Evolutionary conservation across 129 eudicot species (phyloP).

Genomic region (Artemisia annua): DNA sequence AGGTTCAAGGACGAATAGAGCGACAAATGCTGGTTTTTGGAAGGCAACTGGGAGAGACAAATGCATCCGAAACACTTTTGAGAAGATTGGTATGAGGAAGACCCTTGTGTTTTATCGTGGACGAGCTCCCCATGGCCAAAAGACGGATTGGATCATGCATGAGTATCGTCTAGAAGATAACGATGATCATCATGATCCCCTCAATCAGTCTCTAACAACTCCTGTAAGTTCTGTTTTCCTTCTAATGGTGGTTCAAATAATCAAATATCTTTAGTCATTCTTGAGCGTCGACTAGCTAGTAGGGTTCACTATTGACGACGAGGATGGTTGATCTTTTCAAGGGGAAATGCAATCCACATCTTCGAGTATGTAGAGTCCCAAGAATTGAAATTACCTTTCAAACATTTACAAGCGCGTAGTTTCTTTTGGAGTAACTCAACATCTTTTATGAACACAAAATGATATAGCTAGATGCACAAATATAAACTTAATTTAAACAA

Average conservation of each 20-base stretch:
- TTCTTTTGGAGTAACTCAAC: too few relatives aligned
- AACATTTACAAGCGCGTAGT: neutral
- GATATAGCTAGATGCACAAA: neutral
- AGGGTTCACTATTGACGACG: neutral
- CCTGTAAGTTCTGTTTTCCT: constrained; percentile 33
- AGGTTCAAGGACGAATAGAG: constrained; percentile 40
- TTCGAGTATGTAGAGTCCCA: too few relatives aligned
- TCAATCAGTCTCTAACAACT: constrained; percentile 38
- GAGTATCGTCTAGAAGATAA: constrained; percentile 40
- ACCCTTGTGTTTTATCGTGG: constrained; percentile 45
- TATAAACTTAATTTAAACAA: neutral
- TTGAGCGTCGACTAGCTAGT: neutral
- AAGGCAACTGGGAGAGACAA: constrained; percentile 50
- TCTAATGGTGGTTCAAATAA: neutral
- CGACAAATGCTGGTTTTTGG: constrained; percentile 44
- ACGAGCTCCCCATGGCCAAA: constrained; percentile 47
- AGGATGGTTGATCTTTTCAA: neutral
- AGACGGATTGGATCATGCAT: constrained; percentile 49
- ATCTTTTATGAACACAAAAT: too few relatives aligned
- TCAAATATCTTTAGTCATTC: neutral
- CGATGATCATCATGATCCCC: constrained; percentile 55
- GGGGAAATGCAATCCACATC: too few relatives aligned
- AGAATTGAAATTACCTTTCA: neutral
- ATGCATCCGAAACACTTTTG: constrained; percentile 35
- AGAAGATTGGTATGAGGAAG: constrained; percentile 44